These are phyloP conservation scores for Daphne laureola DNA, from an alignment of 441 rosid genomes.

Conservation along the genomic window DNA sequence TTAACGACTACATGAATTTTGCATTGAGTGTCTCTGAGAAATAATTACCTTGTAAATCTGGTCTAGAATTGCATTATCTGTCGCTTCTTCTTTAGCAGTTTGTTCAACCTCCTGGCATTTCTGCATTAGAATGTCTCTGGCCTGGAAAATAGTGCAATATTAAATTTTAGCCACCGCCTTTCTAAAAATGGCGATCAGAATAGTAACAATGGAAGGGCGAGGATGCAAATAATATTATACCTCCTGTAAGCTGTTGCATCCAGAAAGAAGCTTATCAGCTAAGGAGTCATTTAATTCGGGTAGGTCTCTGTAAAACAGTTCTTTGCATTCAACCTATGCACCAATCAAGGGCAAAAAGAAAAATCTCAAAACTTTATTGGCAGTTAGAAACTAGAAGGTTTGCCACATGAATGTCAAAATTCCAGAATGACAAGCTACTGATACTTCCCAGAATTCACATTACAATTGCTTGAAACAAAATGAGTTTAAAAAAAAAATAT, in stretches of 20 bases:
- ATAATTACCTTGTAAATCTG: slow-evolving; percentile 65
- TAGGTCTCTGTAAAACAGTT: slow-evolving; percentile 74
- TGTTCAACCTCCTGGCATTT: slow-evolving; percentile 72
- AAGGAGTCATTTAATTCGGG: slow-evolving; percentile 71
- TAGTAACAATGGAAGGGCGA: not conserved
- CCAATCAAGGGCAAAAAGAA: slow-evolving; percentile 3
- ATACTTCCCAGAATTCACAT: not conserved
- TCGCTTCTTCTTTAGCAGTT: slow-evolving; percentile 82
- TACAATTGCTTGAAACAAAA: too few relatives aligned
- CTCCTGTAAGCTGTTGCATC: slow-evolving; percentile 70
- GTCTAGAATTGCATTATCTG: slow-evolving; percentile 87
- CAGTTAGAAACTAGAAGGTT: not conserved
- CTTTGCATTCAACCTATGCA: slow-evolving; percentile 72
- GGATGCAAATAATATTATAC: slow-evolving; percentile 24
- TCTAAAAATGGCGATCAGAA: not conserved
- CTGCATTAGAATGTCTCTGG: slow-evolving; percentile 54
- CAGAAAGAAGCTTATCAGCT: slow-evolving; percentile 78
- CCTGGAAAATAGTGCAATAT: slow-evolving; percentile 38
- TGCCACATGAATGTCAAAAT: not conserved
- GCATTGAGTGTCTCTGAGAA: too few relatives aligned
- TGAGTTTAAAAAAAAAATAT: slow-evolving; percentile 2
- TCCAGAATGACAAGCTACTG: not conserved
- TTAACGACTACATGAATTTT: too few relatives aligned
- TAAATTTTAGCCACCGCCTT: slow-evolving; percentile 2
- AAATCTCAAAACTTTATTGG: not conserved